Conservation (phyloP, 768 basidiomycete species). For the Kwoniella europaea region DNA sequence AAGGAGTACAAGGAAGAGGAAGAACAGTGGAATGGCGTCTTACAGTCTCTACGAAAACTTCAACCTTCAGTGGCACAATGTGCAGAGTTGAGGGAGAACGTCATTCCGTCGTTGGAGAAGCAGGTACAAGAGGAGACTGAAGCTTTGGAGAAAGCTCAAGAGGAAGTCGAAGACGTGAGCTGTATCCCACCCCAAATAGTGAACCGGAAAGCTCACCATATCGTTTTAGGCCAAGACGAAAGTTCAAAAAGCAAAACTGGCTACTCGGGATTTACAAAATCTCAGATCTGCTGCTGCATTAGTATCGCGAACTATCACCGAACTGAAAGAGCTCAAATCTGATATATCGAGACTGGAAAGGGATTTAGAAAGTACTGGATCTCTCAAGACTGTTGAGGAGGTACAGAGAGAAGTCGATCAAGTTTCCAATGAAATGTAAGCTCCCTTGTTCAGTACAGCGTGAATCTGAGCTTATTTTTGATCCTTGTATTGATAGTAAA, state of each 20-base stretch:
- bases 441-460: not conserved
- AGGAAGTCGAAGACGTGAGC: conserved; percentile 69
- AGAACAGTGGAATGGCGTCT: conserved; percentile 67
- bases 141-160: conserved; percentile 64
- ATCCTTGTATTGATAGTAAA: conserved; percentile 32
- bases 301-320: conserved; percentile 50
- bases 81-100: conserved; percentile 66
- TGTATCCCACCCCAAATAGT: too few relatives aligned
- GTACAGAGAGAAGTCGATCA: conserved; percentile 77
- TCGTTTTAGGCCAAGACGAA: conserved; percentile 63
- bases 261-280: conserved; percentile 63
- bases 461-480: too few relatives aligned
- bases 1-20: conserved; percentile 63
- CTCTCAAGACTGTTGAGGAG: conserved; percentile 79
- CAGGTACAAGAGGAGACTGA: conserved; percentile 65
- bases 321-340: conserved; percentile 62
- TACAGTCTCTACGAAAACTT: conserved; percentile 67
- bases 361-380: conserved; percentile 73
- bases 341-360: conserved; percentile 72
- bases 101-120: conserved; percentile 67
- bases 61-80: conserved; percentile 62
- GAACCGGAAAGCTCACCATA: not conserved
- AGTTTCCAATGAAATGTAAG: conserved; percentile 71
- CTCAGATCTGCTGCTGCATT: conserved; percentile 60
- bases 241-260: conserved; percentile 65